Evolutionary conservation across 1,284 basidiomycete genomes (phyloP).

Genomic region (Ceratobasidium sp.): DNA sequence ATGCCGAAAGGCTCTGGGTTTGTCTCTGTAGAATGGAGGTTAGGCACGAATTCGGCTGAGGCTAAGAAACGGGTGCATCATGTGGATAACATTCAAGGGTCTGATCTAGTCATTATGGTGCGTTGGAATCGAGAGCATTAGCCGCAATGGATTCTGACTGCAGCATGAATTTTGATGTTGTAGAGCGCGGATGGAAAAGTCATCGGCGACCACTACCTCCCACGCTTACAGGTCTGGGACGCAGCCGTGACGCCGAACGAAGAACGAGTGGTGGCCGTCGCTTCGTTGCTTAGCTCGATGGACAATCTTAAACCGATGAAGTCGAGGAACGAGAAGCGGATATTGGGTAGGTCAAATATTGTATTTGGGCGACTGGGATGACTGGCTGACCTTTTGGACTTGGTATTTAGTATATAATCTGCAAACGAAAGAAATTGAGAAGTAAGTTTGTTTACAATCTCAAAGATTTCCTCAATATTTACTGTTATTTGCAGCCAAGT

Average conservation of each 20-base stretch:
- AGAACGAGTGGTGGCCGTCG: slow-evolving; percentile 79
- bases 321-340: slow-evolving; percentile 77
- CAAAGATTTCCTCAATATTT: too few relatives aligned
- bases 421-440: slow-evolving; percentile 69
- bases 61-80: slow-evolving; percentile 20
- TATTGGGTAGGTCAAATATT: slow-evolving; percentile 65
- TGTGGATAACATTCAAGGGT: slow-evolving; percentile 26
- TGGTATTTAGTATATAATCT: slow-evolving; percentile 78
- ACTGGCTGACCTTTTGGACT: background rate
- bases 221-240: slow-evolving; percentile 53
- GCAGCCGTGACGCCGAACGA: slow-evolving; percentile 76
- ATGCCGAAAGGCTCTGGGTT: slow-evolving; percentile 70
- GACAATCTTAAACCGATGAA: slow-evolving; percentile 75
- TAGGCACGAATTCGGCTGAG: slow-evolving; percentile 2
- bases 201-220: slow-evolving; percentile 63
- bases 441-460: slow-evolving; percentile 57
- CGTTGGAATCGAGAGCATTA: too few relatives aligned
- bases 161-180: too few relatives aligned
- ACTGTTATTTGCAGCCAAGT: slow-evolving; percentile 61
- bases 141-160: background rate
- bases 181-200: slow-evolving; percentile 65
- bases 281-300: slow-evolving; percentile 69
- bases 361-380: slow-evolving; percentile 66
- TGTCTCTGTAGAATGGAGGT: slow-evolving; percentile 41
- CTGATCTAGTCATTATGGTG: slow-evolving; percentile 30